Conservation (phyloP, 305 asterid species). For the Fraxinus latifolia region DNA sequence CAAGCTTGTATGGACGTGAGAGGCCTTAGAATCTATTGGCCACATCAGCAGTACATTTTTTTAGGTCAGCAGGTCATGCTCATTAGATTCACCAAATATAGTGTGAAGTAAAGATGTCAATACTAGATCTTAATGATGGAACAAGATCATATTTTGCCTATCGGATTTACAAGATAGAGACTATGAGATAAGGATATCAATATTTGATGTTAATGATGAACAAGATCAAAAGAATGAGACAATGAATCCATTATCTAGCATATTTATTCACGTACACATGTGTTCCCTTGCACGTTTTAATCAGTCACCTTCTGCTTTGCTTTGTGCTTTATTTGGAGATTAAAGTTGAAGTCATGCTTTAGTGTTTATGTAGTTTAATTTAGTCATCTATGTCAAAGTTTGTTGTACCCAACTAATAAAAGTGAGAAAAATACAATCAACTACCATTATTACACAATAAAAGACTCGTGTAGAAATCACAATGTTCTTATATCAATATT, state of each 20-base stretch:
- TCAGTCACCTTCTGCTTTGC: not conserved
- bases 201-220: not conserved
- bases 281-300: not conserved
- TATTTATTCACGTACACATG: not conserved
- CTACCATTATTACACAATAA: not conserved
- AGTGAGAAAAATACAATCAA: not conserved
- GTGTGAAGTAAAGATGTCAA: not conserved
- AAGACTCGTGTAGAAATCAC: not conserved
- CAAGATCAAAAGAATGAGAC: not conserved
- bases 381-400: not conserved
- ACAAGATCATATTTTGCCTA: not conserved
- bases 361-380: not conserved
- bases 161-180: not conserved
- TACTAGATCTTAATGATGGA: not conserved
- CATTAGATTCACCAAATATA: not conserved
- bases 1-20: too few species aligned
- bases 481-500: not conserved
- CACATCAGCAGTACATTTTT: too few species aligned
- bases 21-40: too few species aligned
- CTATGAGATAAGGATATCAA: not conserved
- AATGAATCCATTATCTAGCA: not conserved
- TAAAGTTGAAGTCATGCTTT: not conserved
- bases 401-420: not conserved
- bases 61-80: not conserved
- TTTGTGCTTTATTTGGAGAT: not conserved